Evolutionary conservation across 495 filamentous ascomycete species (phyloP).

Genomic region (Trichoderma virens): DNA sequence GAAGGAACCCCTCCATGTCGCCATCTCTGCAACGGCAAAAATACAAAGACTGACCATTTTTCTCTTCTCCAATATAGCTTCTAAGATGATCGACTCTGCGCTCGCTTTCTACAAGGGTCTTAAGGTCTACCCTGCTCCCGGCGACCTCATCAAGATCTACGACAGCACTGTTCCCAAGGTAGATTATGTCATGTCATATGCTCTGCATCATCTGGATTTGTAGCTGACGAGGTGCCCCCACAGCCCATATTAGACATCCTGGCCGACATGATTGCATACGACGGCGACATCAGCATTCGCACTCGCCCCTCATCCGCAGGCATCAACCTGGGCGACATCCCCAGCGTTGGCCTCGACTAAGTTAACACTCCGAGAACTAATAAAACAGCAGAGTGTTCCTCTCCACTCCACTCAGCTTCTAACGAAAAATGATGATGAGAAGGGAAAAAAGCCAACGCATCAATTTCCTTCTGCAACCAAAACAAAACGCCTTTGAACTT

Average conservation of each 20-base stretch:
- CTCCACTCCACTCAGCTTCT: background rate
- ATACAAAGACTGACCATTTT: background rate
- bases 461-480: background rate
- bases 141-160: conserved; percentile 90
- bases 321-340: conserved; percentile 24
- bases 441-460: background rate
- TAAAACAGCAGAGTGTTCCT: background rate
- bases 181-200: conserved; percentile 14
- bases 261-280: conserved; percentile 94
- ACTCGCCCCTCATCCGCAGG: conserved; percentile 29
- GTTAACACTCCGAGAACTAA: background rate
- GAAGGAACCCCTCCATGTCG: conserved; percentile 12
- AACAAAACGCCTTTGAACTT: background rate
- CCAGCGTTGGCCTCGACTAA: conserved; percentile 40
- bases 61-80: conserved; percentile 38
- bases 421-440: background rate
- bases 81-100: conserved; percentile 73
- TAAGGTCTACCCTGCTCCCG: conserved; percentile 93
- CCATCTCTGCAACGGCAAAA: background rate
- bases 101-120: conserved; percentile 95
- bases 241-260: conserved; percentile 88
- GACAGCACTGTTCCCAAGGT: conserved; percentile 95
- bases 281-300: conserved; percentile 61
- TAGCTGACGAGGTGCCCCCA: background rate
- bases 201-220: background rate